Conservation (phyloP, 2,329 filamentous ascomycete species). For the Aphanocladium album region DNA sequence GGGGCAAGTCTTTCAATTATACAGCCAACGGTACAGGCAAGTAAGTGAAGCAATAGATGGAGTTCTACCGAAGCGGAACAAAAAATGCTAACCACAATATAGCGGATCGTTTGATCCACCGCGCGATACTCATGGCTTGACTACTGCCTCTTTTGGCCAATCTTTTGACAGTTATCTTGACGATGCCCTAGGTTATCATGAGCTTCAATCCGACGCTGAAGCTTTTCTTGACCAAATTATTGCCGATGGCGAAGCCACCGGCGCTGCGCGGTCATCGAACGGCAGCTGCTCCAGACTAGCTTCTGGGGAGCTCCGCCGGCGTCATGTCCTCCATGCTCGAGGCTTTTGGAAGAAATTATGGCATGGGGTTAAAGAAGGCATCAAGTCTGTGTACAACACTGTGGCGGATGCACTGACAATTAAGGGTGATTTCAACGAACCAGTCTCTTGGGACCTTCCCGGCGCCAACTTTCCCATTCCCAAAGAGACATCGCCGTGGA, state of each 20-base stretch:
- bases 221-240: constrained; percentile 16
- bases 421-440: constrained; percentile 19
- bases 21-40: constrained; percentile 14
- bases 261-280: background rate
- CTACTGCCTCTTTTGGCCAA: constrained; percentile 22
- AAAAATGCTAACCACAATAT: background rate
- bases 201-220: constrained; percentile 14
- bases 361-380: constrained; percentile 5
- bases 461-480: constrained; percentile 15
- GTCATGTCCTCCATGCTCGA: background rate
- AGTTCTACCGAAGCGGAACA: background rate
- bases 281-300: background rate
- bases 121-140: constrained; percentile 15
- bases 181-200: constrained; percentile 19
- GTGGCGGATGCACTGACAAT: constrained; percentile 13
- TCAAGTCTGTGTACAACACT: constrained; percentile 5
- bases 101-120: background rate
- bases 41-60: background rate
- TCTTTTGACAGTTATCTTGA: constrained; percentile 27
- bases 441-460: constrained; percentile 15
- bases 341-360: constrained; percentile 1
- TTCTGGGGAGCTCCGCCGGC: background rate
- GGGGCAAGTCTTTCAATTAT: constrained; percentile 17
- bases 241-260: background rate
- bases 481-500: constrained; percentile 25